phyloP scores from a whole-genome alignment of 805 yeast genomes.

The Cyberlindnera veronae region DNA sequence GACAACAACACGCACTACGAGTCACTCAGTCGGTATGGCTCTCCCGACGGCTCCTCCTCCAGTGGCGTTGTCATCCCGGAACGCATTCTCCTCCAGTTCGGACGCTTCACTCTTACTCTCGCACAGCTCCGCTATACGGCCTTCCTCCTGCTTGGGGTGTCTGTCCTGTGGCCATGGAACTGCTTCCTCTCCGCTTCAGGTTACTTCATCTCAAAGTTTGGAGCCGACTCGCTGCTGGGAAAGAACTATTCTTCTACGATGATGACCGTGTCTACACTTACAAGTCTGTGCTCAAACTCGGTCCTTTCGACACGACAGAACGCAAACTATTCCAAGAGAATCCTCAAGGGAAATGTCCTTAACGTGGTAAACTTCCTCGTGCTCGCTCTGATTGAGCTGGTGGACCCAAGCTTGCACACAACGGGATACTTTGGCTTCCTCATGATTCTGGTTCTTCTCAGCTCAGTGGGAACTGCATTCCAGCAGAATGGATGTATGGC shows the following conservation, averaged over 20 bases:
- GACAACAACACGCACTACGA: conserved; percentile 8
- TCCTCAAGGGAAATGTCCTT: conserved; percentile 55
- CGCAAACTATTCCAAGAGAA: conserved; percentile 54
- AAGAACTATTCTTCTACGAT: conserved; percentile 71
- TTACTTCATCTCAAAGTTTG: conserved; percentile 59
- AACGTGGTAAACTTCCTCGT: conserved; percentile 54
- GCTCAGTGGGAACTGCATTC: conserved; percentile 73
- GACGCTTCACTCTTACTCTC: conserved; percentile 3
- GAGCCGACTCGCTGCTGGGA: conserved; percentile 46
- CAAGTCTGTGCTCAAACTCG: conserved; percentile 57
- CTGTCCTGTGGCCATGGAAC: conserved; percentile 96
- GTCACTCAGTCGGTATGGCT: conserved; percentile 5
- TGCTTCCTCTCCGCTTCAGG: conserved; percentile 83
- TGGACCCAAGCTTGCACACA: conserved; percentile 20
- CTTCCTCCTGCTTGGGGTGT: conserved; percentile 55
- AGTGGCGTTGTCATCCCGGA: background rate
- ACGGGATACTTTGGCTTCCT: conserved; percentile 41
- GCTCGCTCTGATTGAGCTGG: conserved; percentile 22
- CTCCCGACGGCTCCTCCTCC: conserved; percentile 1
- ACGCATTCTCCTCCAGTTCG: conserved; percentile 1
- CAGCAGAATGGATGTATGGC: conserved; percentile 93
- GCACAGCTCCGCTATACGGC: conserved; percentile 11
- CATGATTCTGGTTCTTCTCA: conserved; percentile 58
- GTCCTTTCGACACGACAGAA: conserved; percentile 63
- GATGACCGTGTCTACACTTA: conserved; percentile 81